Base-by-base conservation (phyloP, 805 yeast species). In the Kuraishia borneana region DNA sequence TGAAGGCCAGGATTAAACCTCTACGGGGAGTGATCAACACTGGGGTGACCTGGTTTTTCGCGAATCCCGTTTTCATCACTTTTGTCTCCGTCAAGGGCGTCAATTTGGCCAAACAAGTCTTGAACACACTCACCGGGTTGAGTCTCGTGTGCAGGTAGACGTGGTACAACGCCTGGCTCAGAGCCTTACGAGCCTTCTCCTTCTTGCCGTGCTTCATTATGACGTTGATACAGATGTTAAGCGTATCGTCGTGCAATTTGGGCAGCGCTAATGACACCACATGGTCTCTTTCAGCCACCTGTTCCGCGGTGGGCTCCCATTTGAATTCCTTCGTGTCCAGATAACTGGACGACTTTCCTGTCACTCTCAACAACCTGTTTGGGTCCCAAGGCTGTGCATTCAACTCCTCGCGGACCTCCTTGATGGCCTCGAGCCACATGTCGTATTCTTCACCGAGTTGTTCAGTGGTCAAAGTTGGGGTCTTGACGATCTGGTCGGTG, bases 171-270 rank as follows among this genome's bases (percentile, higher is more conserved):
- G 96, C 94, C 50, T 79, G 70, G 35, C 79, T 70, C 36, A 92
- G 65, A 32, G 69, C 65, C 45, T 70, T 78, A 51, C 78, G 79
- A 0, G 97, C 96, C 33, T 66, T 61, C 36, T 83, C 72, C 55
- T 88, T 92, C 55, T 78, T 77, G 29, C 98, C 98, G 51, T 84
- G 78, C 51, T 83, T 76, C 97, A 92, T 92, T 40, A 92, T 76
- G 61, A 87, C 67, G 52, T 87, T 87, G 36, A 83, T 78, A 49
- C 92, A 73, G 45, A 82, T 78, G 33, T 77, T 76, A 32, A 88
- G 63, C 16, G 77, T 71, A n/a, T 83, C 80, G 46, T 85, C 92
- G 30, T 61, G 58, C 42, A 66, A 63, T 19, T 61, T 48, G 19
- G 95, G 94, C 21, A 84, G 59, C 9, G 73, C 69, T 39, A 61